Evolutionary conservation across 2,329 filamentous ascomycete genomes (phyloP).

Genomic region (Drechslerella stenobrocha): DNA sequence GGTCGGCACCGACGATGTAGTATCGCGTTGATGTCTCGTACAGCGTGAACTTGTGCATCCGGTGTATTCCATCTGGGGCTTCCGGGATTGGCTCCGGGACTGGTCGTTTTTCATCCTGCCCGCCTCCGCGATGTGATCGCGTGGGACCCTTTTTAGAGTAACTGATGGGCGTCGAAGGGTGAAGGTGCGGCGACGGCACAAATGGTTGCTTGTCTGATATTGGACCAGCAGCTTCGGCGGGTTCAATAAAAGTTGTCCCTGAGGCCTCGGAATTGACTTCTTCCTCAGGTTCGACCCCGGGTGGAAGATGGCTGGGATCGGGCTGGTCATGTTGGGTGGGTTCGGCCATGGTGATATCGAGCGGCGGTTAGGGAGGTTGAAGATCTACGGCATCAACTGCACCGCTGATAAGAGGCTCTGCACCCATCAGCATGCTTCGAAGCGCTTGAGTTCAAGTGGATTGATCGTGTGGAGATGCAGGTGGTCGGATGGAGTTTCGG

Average conservation of each 20-base stretch:
- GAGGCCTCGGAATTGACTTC: conserved; percentile 31
- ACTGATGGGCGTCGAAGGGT: conserved; percentile 20
- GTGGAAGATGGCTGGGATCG: conserved; percentile 3
- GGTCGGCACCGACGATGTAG: conserved; percentile 90
- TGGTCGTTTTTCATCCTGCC: conserved; percentile 28
- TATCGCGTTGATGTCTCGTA: conserved; percentile 94
- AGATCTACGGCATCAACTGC: conserved; percentile 4
- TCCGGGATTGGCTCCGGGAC: conserved; percentile 25
- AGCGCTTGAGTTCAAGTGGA: neutral
- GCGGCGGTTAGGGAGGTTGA: conserved; percentile 5
- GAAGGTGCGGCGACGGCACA: conserved; percentile 30
- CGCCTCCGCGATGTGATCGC: neutral
- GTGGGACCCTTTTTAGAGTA: conserved; percentile 19
- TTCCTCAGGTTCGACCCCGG: conserved; percentile 4
- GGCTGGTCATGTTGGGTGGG: conserved; percentile 15
- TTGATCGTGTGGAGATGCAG: conserved; percentile 9
- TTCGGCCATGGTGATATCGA: conserved; percentile 21
- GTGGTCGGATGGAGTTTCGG: conserved; percentile 2
- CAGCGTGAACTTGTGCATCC: conserved; percentile 95
- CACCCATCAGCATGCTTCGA: conserved; percentile 17
- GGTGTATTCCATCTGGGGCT: conserved; percentile 57
- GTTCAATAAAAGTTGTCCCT: conserved; percentile 36
- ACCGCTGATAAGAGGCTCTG: neutral
- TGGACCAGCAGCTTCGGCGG: conserved; percentile 19
- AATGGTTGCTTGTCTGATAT: conserved; percentile 22